Evolutionary conservation across 495 filamentous ascomycete genomes (phyloP).

Genomic region (Trichoderma asperelloides): DNA sequence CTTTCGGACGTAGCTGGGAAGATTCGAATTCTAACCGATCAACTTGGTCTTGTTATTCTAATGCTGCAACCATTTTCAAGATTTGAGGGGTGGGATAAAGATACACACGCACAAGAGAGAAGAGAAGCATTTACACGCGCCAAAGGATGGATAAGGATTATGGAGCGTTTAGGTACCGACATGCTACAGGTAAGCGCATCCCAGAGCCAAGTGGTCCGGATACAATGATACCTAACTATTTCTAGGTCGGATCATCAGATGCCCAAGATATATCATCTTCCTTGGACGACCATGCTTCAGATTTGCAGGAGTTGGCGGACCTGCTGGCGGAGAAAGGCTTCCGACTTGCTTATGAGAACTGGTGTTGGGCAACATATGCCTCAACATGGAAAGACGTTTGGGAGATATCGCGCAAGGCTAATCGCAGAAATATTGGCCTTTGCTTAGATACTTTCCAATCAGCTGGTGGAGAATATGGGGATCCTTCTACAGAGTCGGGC

Average conservation of each 20-base stretch:
- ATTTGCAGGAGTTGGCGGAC: conserved; percentile 57
- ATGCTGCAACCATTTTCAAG: conserved; percentile 75
- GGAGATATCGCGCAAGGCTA: conserved; percentile 52
- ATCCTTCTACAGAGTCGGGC: conserved; percentile 60
- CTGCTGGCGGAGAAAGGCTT: conserved; percentile 47
- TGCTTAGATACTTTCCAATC: conserved; percentile 82
- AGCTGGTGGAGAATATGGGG: conserved; percentile 65
- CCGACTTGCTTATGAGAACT: conserved; percentile 71
- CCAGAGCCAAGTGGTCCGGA: neutral
- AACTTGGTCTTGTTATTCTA: conserved; percentile 49
- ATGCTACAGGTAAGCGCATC: conserved; percentile 54
- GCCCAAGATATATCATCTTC: conserved; percentile 43
- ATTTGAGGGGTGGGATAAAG: conserved; percentile 68
- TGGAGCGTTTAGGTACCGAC: conserved; percentile 60
- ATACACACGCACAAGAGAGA: conserved; percentile 36
- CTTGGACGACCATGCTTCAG: conserved; percentile 42
- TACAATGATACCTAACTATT: neutral
- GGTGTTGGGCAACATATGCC: conserved; percentile 73
- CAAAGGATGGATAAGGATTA: conserved; percentile 61
- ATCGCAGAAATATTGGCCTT: conserved; percentile 59
- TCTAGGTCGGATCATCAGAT: conserved; percentile 62
- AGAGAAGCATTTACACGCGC: conserved; percentile 59
- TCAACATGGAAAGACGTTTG: conserved; percentile 60
- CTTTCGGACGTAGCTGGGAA: conserved; percentile 43
- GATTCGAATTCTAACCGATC: conserved; percentile 44